Evolutionary conservation across 495 filamentous ascomycete genomes (phyloP).

Genomic region (Talaromyces thailandensis): DNA sequence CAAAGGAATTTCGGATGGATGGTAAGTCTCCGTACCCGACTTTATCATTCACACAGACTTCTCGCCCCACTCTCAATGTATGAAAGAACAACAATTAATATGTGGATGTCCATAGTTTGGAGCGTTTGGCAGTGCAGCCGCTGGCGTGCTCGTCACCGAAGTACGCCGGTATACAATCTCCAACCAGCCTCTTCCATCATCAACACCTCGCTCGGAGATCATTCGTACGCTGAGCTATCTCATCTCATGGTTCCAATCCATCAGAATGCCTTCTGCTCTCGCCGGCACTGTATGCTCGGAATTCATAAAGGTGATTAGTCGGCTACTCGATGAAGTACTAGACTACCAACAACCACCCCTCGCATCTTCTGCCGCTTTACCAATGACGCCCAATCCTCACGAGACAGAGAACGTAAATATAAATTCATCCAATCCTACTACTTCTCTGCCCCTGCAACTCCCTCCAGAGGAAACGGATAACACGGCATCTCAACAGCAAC

Average conservation of each 20-base stretch:
- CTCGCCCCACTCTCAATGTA: not conserved
- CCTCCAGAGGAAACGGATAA: not conserved
- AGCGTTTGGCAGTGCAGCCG: conserved; percentile 7
- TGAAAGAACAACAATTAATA: not conserved
- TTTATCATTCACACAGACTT: not conserved
- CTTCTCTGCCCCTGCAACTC: not conserved
- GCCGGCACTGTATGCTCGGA: not conserved
- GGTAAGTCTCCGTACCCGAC: not conserved
- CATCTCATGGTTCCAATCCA: conserved; percentile 7
- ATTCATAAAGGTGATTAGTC: conserved; percentile 6
- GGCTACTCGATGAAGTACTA: conserved; percentile 9
- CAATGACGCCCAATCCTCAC: not conserved
- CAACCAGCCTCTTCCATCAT: conserved; percentile 4
- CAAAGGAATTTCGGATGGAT: conserved; percentile 8
- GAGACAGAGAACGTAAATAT: not conserved
- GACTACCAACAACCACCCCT: conserved; percentile 1
- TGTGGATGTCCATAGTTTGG: not conserved
- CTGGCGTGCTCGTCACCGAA: conserved; percentile 10
- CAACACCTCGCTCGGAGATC: conserved; percentile 6
- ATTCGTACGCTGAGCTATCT: conserved; percentile 9
- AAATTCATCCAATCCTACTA: not conserved
- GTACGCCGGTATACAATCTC: conserved; percentile 6
- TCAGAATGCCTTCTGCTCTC: not conserved
- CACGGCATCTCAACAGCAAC: not conserved
- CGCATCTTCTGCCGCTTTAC: not conserved